Conservation (phyloP, 1,284 basidiomycete species). For the Pyrrhoderma lamaoense region DNA sequence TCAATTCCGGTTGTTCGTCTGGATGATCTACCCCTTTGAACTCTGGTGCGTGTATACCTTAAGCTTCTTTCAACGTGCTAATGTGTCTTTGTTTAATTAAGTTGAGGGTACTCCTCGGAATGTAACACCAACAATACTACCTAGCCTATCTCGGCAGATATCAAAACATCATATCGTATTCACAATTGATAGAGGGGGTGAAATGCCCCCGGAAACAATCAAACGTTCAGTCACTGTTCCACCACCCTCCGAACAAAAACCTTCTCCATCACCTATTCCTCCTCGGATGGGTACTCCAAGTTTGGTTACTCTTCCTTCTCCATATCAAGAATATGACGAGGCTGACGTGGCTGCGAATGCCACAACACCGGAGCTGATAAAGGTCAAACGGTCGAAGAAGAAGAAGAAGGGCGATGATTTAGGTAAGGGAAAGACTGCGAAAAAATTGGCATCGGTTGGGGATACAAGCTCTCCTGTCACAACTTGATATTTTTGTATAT, state of each 20-base stretch:
- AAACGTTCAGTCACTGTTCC: slow-evolving; percentile 20
- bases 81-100: slow-evolving; percentile 18
- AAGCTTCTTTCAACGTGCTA: neutral
- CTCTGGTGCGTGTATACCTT: slow-evolving; percentile 29
- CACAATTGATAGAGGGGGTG: slow-evolving; percentile 71
- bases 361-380: slow-evolving; percentile 62
- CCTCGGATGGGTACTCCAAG: neutral
- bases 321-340: slow-evolving; percentile 57
- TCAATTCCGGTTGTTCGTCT: slow-evolving; percentile 79
- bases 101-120: slow-evolving; percentile 34
- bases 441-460: neutral
- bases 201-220: slow-evolving; percentile 69
- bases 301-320: slow-evolving; percentile 28
- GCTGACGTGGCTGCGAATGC: slow-evolving; percentile 38
- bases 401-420: slow-evolving; percentile 59
- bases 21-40: slow-evolving; percentile 55
- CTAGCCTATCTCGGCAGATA: slow-evolving; percentile 13
- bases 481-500: no score
- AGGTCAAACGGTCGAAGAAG: slow-evolving; percentile 66
- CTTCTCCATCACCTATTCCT: slow-evolving; percentile 18
- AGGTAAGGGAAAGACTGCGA: slow-evolving; percentile 57
- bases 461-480: no score
- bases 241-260: slow-evolving; percentile 21
- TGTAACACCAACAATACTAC: slow-evolving; percentile 27
- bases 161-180: slow-evolving; percentile 31